Evolutionary conservation across 2,329 filamentous ascomycete genomes (phyloP).

Genomic region (Aspergillus fijiensis): DNA sequence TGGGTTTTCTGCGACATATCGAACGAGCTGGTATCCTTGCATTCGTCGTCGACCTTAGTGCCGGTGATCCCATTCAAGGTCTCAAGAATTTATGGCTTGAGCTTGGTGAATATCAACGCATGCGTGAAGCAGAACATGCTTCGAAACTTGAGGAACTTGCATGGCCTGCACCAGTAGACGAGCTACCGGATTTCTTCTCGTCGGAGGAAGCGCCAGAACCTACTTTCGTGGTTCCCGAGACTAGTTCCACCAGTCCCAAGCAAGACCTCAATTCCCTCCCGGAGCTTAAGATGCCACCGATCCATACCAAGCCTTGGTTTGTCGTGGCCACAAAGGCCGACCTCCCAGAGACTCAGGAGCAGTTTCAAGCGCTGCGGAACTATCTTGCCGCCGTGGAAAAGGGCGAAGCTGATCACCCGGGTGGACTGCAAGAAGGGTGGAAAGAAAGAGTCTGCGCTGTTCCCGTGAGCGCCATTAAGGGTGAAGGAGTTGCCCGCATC

Average conservation of each 20-base stretch:
- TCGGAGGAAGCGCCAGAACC: constrained; percentile 5
- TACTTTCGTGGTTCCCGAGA: background rate
- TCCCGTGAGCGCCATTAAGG: constrained; percentile 85
- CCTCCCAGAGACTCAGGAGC: constrained; percentile 71
- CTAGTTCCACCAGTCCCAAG: constrained; percentile 8
- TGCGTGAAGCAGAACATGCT: constrained; percentile 70
- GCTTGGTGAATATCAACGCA: constrained; percentile 81
- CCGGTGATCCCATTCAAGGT: constrained; percentile 74
- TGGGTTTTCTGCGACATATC: constrained; percentile 90
- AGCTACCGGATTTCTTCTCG: constrained; percentile 24
- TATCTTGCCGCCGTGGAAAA: constrained; percentile 69
- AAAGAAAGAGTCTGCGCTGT: constrained; percentile 61
- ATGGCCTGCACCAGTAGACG: constrained; percentile 41
- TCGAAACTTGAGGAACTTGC: constrained; percentile 62
- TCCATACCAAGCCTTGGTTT: constrained; percentile 95
- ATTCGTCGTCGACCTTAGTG: constrained; percentile 84
- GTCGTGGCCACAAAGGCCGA: constrained; percentile 94
- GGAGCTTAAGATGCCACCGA: constrained; percentile 60
- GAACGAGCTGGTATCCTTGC: constrained; percentile 90
- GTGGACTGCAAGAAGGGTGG: constrained; percentile 67
- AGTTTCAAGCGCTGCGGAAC: constrained; percentile 66
- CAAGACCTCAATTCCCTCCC: constrained; percentile 36
- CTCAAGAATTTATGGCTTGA: constrained; percentile 86
- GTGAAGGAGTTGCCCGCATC: constrained; percentile 70
- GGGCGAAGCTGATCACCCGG: constrained; percentile 69